phyloP scores from a whole-genome alignment of 2,329 filamentous ascomycete genomes.

The Curvularia eragrostidis region DNA sequence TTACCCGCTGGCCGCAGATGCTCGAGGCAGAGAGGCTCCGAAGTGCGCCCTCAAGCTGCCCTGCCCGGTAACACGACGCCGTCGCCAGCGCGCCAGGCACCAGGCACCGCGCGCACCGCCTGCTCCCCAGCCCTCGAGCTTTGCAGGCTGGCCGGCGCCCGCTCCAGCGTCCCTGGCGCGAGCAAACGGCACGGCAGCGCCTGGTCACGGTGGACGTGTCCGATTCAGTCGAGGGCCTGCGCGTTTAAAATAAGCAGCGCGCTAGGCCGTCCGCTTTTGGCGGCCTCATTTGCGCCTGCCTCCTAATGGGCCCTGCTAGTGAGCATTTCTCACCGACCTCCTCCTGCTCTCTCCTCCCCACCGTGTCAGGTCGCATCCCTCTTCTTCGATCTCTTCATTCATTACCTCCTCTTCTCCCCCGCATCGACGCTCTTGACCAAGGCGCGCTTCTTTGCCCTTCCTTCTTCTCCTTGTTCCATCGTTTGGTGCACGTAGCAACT shows the following conservation, averaged over 20 bases:
- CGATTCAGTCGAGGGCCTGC: slow-evolving; percentile 32
- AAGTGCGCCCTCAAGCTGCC: neutral
- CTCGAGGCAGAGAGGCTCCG: slow-evolving; percentile 5
- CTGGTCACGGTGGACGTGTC: no score
- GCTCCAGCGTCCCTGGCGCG: slow-evolving; percentile 24
- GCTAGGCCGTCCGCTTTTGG: slow-evolving; percentile 35
- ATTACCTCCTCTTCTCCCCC: slow-evolving; percentile 45
- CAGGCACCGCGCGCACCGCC: neutral
- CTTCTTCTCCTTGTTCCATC: slow-evolving; percentile 52
- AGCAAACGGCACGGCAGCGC: slow-evolving; percentile 26
- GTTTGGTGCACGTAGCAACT: slow-evolving; percentile 46
- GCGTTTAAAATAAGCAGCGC: slow-evolving; percentile 40
- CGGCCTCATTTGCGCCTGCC: slow-evolving; percentile 45
- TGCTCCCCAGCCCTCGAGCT: no score
- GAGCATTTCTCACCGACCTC: slow-evolving; percentile 41
- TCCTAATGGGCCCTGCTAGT: slow-evolving; percentile 44
- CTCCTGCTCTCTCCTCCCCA: slow-evolving; percentile 34
- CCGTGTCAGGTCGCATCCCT: slow-evolving; percentile 39
- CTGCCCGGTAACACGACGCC: slow-evolving; percentile 7
- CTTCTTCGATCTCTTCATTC: slow-evolving; percentile 46
- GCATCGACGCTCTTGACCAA: slow-evolving; percentile 40
- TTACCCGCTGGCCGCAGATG: slow-evolving; percentile 17
- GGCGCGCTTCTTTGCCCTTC: slow-evolving; percentile 45
- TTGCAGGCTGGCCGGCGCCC: no score
- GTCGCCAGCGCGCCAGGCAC: slow-evolving; percentile 9